Base-by-base conservation (phyloP, 768 basidiomycete species). In the Kwoniella mangroviensis region DNA sequence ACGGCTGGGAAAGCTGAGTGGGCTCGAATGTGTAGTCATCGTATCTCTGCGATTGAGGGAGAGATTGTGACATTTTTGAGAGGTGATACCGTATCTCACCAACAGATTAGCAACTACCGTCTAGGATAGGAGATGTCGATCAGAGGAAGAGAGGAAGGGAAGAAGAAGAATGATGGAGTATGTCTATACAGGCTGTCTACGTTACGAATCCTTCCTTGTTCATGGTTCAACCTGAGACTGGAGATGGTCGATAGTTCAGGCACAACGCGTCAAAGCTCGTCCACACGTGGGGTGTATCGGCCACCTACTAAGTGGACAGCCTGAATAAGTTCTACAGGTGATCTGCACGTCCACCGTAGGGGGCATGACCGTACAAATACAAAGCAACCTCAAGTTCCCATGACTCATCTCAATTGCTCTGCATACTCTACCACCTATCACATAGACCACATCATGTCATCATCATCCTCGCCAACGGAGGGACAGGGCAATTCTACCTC, bases 1-100 rank as follows among this genome's bases (percentile, higher is more conserved):
- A 64, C 5, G 76, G 77, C 45, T 80, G 79, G 22, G 79, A 80
- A 3, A 80, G 58, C 53, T 80, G 79, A 24, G 79, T 80, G 2
- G 79, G 63, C 66, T 80, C 79, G 51, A 74, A 77, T 19, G 62
- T 63, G 59, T 78, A 77, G 15, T 79, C 75, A 24, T 63, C 56
- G 43, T 69, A 62, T 43, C 65, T 62, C 58, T 76, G 75, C 15
- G 73, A 74, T 28, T 69, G 70, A 19, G 58, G 58, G 34, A n/a
- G 75, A 63, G 51, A 68, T 55, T 43, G 45, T 21, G 66, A 55
- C 58, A 56, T 51, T 58, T 40, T 28, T 26, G 61, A 17, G 19
- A 4, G 61, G 15, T 28, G 15, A 22, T 13, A 45, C 15, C 6
- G 55, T 11, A 22, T 19, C 12, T 57, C 52, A 40, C 9, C n/a